Evolutionary conservation across 1,284 basidiomycete species (phyloP), one percentile per base, ranked within the genome.

Genomic region (Microbotryomycetes sp.): DNA sequence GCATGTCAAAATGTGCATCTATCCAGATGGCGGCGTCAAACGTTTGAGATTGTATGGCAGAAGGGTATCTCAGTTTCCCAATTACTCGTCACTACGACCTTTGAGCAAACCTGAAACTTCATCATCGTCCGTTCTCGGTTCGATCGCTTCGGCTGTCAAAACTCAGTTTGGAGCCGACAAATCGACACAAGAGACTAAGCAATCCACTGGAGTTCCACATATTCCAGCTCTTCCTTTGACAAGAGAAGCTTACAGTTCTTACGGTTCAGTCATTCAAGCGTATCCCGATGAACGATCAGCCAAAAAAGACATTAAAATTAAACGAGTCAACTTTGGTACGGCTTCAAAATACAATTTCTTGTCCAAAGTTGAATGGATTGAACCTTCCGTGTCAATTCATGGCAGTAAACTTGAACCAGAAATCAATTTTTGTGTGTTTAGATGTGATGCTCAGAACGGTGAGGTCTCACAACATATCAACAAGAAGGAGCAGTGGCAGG

Each of bases 11-110:
- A 79, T 94, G 65, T 90, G 87, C 22, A 96, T 97, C 72, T 84
- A 88, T 76, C 94, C 94, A 4, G 94, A 99, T 74, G 94, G 94
- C 53, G 94, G 94, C 25, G 80, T 97, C 74, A 98, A 98, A 79
- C 84, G 94, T 12, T 79, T 98, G 25, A 83, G 94, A 55, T 76
- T 97, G 52, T 80, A 86, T 63, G 94, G 94, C 16, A 81, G 82
- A 59, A 83, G 81, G 60, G 79, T 78, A 2, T 66, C 63, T 26
- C 60, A 71, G 4, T 61, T 62, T 49, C 58, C 65, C 6, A 23
- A 59, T 45, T 64, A 52, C 49, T 71, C 30, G 52, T 65, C 46
- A 25, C 69, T 46, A 50, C 63, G 54, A 9, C 59, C 32, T 31
- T 57, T 28, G 19, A 62, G 55, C 54, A 71, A 49, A 58, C 73